Conservation (phyloP, 2,329 filamentous ascomycete genomes). For the Penicillium polonicum region DNA sequence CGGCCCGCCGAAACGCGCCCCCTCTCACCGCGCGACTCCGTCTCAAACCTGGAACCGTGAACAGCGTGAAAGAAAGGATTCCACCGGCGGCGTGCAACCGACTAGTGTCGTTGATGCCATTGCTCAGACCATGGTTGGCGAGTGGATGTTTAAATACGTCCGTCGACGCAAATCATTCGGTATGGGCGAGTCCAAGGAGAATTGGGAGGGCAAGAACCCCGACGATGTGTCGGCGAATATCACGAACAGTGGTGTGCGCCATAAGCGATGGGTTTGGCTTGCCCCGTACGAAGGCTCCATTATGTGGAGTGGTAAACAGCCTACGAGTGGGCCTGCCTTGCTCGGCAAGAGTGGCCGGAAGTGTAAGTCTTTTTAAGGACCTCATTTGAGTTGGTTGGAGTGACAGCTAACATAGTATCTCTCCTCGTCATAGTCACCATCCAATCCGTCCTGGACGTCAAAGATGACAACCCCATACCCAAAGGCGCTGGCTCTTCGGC, state of each 20-base stretch:
- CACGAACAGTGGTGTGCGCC: conserved; percentile 64
- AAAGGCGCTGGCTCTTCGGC: conserved; percentile 58
- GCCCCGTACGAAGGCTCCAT: conserved; percentile 94
- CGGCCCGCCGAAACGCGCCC: conserved; percentile 20
- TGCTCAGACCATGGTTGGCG: conserved; percentile 96
- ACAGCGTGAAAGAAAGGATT: conserved; percentile 41
- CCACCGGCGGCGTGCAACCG: conserved; percentile 61
- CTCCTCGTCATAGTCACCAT: conserved; percentile 66
- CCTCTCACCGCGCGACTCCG: conserved; percentile 24
- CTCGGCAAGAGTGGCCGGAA: conserved; percentile 95
- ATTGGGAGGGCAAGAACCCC: conserved; percentile 56
- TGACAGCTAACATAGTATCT: conserved; percentile 10
- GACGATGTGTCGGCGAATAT: conserved; percentile 71
- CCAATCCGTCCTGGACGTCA: conserved; percentile 94
- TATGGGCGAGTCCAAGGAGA: conserved; percentile 52
- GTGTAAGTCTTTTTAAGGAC: conserved; percentile 59
- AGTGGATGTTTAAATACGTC: conserved; percentile 57
- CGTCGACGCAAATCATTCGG: conserved; percentile 79
- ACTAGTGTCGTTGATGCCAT: conserved; percentile 92
- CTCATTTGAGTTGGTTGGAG: neutral
- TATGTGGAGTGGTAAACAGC: conserved; percentile 98
- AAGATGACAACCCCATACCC: conserved; percentile 84
- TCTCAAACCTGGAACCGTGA: conserved; percentile 34
- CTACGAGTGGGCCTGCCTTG: conserved; percentile 78
- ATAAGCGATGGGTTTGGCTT: conserved; percentile 98